These are phyloP conservation scores for Neurospora africana DNA, from an alignment of 495 filamentous ascomycete genomes.

Conservation along the genomic window DNA sequence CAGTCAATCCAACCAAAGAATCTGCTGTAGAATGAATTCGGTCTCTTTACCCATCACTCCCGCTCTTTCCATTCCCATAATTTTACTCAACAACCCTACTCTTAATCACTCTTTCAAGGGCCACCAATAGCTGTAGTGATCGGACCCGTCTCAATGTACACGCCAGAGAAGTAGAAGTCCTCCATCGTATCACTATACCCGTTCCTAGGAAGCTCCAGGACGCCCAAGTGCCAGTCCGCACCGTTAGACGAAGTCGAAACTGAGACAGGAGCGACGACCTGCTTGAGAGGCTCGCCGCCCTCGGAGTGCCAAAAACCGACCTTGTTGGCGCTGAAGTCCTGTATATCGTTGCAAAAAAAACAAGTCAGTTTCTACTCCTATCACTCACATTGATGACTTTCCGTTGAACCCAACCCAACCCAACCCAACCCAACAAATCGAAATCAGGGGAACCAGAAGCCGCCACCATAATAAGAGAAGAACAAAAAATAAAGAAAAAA, in stretches of 20 bases:
- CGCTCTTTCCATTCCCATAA: too few relatives aligned
- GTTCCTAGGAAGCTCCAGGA: constrained; percentile 52
- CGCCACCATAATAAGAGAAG: too few relatives aligned
- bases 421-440: neutral
- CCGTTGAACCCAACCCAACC: neutral
- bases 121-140: constrained; percentile 50
- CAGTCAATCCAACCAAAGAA: neutral
- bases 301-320: constrained; percentile 64
- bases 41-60: neutral
- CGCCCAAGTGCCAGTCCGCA: constrained; percentile 64
- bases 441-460: neutral
- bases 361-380: neutral
- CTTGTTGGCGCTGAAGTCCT: constrained; percentile 46
- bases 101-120: constrained; percentile 12
- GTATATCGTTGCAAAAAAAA: neutral
- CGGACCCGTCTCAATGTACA: constrained; percentile 55
- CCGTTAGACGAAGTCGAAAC: constrained; percentile 56
- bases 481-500: too few relatives aligned
- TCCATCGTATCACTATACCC: constrained; percentile 42
- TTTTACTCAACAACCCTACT: neutral
- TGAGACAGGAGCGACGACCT: constrained; percentile 45
- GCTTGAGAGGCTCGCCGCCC: constrained; percentile 44
- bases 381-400: neutral
- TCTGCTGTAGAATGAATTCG: neutral
- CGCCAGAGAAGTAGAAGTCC: constrained; percentile 65